phyloP scores from a whole-genome alignment of 306 rosid species.

The Glycyrrhiza uralensis region DNA sequence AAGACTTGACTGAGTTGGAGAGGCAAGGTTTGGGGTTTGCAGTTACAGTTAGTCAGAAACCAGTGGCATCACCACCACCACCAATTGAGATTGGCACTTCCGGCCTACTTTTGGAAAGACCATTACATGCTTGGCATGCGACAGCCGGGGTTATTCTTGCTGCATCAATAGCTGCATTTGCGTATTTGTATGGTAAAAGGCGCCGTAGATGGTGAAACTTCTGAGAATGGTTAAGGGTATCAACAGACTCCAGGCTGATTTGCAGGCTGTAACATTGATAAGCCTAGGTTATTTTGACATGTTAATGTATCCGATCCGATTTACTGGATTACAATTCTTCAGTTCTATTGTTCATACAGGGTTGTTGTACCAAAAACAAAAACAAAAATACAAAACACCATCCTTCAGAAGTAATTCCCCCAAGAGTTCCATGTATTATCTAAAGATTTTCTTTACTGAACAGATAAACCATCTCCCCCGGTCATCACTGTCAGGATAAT shows the following conservation, averaged over 20 bases:
- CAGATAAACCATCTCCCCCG: neutral
- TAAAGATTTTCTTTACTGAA: neutral
- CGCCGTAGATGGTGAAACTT: conserved; percentile 82
- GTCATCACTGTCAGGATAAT: neutral
- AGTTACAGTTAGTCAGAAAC: conserved; percentile 49
- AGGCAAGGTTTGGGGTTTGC: conserved; percentile 83
- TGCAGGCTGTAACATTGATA: conserved; percentile 37
- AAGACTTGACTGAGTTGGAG: conserved; percentile 71
- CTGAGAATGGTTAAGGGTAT: conserved; percentile 10
- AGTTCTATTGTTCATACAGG: conserved; percentile 17
- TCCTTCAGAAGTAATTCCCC: neutral
- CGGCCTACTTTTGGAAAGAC: conserved; percentile 59
- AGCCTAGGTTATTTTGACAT: conserved; percentile 32
- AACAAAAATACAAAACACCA: conserved; percentile 12
- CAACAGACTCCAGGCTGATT: neutral
- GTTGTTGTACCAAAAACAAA: conserved; percentile 26
- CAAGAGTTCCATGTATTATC: neutral
- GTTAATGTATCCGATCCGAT: conserved; percentile 26
- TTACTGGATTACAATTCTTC: conserved; percentile 19
- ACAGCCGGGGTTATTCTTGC: conserved; percentile 81
- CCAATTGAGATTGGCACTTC: conserved; percentile 33
- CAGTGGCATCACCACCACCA: conserved; percentile 30
- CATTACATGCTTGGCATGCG: conserved; percentile 77
- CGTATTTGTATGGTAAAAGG: conserved; percentile 81
- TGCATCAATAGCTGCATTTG: conserved; percentile 78